A percentile compares a stretch with the other conserved stretches of the same genome.
These are phyloP conservation scores for Penicillium sclerotigenum DNA, from an alignment of 2,329 filamentous ascomycete species.

Conservation along the genomic window DNA sequence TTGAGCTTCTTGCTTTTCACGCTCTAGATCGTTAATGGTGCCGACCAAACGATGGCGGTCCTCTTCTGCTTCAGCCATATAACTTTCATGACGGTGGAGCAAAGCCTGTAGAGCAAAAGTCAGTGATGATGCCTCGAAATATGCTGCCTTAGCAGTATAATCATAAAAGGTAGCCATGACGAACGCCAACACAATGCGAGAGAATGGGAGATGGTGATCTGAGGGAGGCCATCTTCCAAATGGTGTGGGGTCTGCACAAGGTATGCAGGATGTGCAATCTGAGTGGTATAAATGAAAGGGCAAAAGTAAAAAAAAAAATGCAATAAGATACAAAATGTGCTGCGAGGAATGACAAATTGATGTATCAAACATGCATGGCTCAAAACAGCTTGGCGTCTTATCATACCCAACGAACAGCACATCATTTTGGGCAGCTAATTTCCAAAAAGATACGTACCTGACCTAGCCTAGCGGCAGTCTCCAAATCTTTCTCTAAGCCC, in stretches of 20 bases:
- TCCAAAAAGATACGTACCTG: slow-evolving; percentile 66
- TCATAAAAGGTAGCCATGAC: slow-evolving; percentile 28
- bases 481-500: slow-evolving; percentile 81
- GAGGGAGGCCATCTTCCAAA: slow-evolving; percentile 22
- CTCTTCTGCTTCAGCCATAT: slow-evolving; percentile 86
- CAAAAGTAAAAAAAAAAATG: slow-evolving; percentile 5
- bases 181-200: slow-evolving; percentile 30
- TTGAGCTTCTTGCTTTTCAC: slow-evolving; percentile 70
- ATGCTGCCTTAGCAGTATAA: slow-evolving; percentile 20
- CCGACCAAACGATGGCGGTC: slow-evolving; percentile 71
- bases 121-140: slow-evolving; percentile 53
- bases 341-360: slow-evolving; percentile 20
- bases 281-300: background rate
- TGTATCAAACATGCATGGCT: slow-evolving; percentile 22
- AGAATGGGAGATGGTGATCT: slow-evolving; percentile 26
- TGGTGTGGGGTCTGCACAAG: background rate
- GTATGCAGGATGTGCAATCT: background rate
- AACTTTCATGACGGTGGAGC: slow-evolving; percentile 86
- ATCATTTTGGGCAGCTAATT: slow-evolving; percentile 1
- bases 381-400: slow-evolving; percentile 8
- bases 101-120: slow-evolving; percentile 79
- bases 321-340: background rate
- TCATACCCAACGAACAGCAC: slow-evolving; percentile 5
- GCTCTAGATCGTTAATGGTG: slow-evolving; percentile 73
- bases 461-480: slow-evolving; percentile 79